Base-by-base conservation (phyloP, 768 basidiomycete genomes). In the Cystobasidium onofrii region DNA sequence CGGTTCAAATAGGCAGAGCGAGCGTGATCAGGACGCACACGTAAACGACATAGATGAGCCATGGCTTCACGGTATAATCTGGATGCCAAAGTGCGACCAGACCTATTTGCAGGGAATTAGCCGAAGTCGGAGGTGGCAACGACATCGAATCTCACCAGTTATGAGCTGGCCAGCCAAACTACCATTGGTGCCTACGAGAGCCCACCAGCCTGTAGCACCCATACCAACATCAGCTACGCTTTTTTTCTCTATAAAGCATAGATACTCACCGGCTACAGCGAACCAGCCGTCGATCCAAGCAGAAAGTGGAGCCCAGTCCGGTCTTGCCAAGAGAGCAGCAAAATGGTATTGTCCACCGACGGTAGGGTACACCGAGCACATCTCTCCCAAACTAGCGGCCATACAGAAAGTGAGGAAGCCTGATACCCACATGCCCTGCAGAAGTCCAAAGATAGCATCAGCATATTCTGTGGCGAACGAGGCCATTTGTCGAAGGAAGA, bases 361-460 rank as follows among this genome's bases (percentile, higher is more conserved):
- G 10, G 63, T 50, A 10, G 74, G 74, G 43, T 75, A 75, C 4
- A 75, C 74, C 33, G 57, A 60, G 29, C 70, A 71, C 27, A 72
- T 50, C 34, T 75, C 74, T 13, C 55, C 74, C 18, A 75, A 44
- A 20, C 54, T 61, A 15, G 57, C 52, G n/a, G 67, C 66, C 74
- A 75, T 75, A 27, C 55, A 60, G 36, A 61, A 63, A 12, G 74
- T 74, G 13, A 55, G 55, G 41, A 62, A 46, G 1, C 55, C 71
- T 3, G 71, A 72, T 17, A 72, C 70, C 23, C 66, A 27, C 44
- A 74, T 33, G 63, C 73, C 72, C 57, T 60, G 25, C 6, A 60
- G 57, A 2, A 60, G 57, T 4, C 27, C 15, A 29, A 60, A 29
- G 17, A 29, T 60, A 60, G 57, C 57, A 60, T 60, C 23, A 27